Evolutionary conservation across 345 rosid species (phyloP), one percentile per base, ranked within the genome.

Genomic region (Eutrema yunnanense): DNA sequence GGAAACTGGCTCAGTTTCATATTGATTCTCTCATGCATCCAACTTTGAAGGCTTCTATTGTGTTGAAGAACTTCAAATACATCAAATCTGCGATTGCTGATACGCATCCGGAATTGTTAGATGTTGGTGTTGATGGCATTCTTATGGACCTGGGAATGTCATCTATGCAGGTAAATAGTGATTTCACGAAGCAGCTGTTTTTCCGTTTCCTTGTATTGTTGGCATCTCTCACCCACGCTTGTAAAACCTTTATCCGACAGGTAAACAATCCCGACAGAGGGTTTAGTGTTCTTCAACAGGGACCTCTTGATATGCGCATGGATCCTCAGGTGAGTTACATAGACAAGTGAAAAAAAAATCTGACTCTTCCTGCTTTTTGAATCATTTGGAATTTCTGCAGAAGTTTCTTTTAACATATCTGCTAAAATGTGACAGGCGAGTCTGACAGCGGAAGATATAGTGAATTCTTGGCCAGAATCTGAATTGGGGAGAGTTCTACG

Each of bases 261-360:
- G 96, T 94, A 27, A 88, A 94, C 83, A 85, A 84, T 84, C 91
- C 98, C 0, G 84, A 82, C 42, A 82, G 98, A 81, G 98, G 98
- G 53, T 94, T 94, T 82, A 86, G 97, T 37, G 85, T 88, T 36
- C 90, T 89, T 71, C 83, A 79, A 40, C 71, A 88, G 42, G 97
- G 98, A 43, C 98, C 98, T 72, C 98, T 94, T 75, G 98, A 94
- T 59, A 94, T 94, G 98, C 84, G 96, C 2, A 94, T 94, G 95
- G 97, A 94, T 83, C 92, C 97, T 70, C 90, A 84, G 89, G 98
- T 90, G 63, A 27, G 64, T 61, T 41, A 22, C 38, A 6, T 3
- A 19, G 14, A 3, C 14, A 0, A n/a, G 41, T 44, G 19, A 49
- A 30, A 19, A 19, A 2, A 40, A 40, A 10, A 40, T 44, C n/a